Conservation (phyloP, 2,329 filamentous ascomycete genomes). For the Dothistroma septosporum region DNA sequence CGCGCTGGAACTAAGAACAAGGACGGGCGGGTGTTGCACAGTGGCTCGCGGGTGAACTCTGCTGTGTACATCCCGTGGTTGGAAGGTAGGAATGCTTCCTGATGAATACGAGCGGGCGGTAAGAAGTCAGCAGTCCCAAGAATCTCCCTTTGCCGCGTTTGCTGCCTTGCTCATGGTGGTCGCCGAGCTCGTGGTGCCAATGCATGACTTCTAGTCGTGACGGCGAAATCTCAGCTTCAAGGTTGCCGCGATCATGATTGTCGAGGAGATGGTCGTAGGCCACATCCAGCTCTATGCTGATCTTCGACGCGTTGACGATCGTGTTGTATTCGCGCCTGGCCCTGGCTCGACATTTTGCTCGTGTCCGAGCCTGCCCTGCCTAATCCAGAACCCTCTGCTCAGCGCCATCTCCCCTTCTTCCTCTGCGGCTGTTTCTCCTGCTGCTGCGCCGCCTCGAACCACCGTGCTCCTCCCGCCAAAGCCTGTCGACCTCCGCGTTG, state of each 20-base stretch:
- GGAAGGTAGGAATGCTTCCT: too few relatives aligned
- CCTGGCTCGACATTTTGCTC: slow-evolving; percentile 2
- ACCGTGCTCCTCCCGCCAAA: slow-evolving; percentile 29
- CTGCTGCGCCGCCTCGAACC: slow-evolving; percentile 5
- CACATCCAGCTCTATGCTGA: slow-evolving; percentile 6
- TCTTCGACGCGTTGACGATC: slow-evolving; percentile 2
- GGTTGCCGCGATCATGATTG: too few relatives aligned
- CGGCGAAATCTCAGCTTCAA: too few relatives aligned
- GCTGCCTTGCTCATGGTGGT: too few relatives aligned
- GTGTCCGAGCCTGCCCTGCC: slow-evolving; percentile 1
- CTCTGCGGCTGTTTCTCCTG: slow-evolving; percentile 1
- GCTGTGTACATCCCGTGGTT: too few relatives aligned
- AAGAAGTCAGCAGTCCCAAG: too few relatives aligned
- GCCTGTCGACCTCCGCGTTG: slow-evolving; percentile 30
- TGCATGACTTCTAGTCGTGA: neutral
- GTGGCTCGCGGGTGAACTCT: too few relatives aligned
- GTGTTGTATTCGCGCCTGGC: neutral
- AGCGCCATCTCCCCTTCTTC: slow-evolving; percentile 3
- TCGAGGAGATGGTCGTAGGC: neutral
- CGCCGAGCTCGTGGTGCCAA: too few relatives aligned
- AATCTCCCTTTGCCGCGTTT: too few relatives aligned
- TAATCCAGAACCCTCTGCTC: slow-evolving; percentile 1
- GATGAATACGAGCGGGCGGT: too few relatives aligned
- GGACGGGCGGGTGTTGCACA: too few relatives aligned
- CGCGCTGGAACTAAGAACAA: too few relatives aligned